Conservation (phyloP, 1,284 basidiomycete species). For the Hortiboletus rubellus region DNA sequence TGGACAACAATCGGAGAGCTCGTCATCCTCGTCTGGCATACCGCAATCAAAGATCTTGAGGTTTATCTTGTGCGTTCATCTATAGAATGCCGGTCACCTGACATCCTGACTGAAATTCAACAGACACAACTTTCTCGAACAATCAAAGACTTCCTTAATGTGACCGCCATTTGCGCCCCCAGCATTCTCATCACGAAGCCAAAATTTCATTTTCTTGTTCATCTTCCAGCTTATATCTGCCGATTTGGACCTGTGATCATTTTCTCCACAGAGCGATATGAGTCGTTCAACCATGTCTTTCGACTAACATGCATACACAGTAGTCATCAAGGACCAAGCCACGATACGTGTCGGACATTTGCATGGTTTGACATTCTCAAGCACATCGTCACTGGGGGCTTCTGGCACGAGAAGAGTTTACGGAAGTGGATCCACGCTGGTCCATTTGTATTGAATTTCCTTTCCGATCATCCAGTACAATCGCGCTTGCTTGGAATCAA, state of each 20-base stretch:
- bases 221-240: constrained; percentile 9
- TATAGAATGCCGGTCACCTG: background rate
- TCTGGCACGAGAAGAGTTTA: background rate
- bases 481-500: too few species aligned
- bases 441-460: too few species aligned
- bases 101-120: too few species aligned
- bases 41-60: constrained; percentile 23
- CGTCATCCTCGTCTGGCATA: constrained; percentile 31
- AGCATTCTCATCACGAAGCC: constrained; percentile 9
- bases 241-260: constrained; percentile 10
- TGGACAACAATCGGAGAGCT: constrained; percentile 28
- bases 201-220: constrained; percentile 19
- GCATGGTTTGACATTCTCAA: constrained; percentile 14
- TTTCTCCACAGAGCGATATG: constrained; percentile 10
- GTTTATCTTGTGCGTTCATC: constrained; percentile 18
- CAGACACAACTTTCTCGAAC: background rate
- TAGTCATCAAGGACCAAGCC: constrained; percentile 15
- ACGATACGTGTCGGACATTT: constrained; percentile 13
- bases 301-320: constrained; percentile 13
- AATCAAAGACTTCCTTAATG: background rate
- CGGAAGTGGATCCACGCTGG: too few species aligned
- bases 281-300: constrained; percentile 15
- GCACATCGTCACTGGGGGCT: constrained; percentile 15
- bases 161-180: background rate
- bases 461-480: too few species aligned